Evolutionary conservation across 768 basidiomycete species (phyloP).

Genomic region (Fibroporia radiculosa): DNA sequence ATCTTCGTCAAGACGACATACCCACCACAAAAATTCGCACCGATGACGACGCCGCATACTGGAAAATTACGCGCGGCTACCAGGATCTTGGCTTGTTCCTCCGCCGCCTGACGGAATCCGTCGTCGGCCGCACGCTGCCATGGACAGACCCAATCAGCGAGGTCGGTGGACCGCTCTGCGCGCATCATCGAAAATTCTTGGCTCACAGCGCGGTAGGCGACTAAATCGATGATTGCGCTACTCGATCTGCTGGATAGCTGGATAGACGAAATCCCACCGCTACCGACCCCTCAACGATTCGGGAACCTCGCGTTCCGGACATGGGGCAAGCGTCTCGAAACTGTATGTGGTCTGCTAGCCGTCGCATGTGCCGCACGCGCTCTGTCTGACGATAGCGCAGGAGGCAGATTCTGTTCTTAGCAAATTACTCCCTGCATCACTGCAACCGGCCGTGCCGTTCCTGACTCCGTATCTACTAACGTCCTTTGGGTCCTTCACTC

Average conservation of each 20-base stretch:
- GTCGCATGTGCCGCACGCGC: neutral
- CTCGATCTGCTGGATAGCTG: conserved; percentile 62
- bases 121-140: conserved; percentile 57
- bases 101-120: conserved; percentile 66
- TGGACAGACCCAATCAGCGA: conserved; percentile 20
- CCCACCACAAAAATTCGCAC: conserved; percentile 55
- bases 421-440: conserved; percentile 39
- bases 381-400: conserved; percentile 26
- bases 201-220: conserved; percentile 30
- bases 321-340: conserved; percentile 74
- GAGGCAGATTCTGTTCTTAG: conserved; percentile 44
- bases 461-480: conserved; percentile 72
- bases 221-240: conserved; percentile 40
- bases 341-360: conserved; percentile 38
- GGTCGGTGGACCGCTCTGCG: conserved; percentile 13
- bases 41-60: conserved; percentile 67
- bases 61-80: conserved; percentile 68
- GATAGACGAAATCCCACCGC: conserved; percentile 78
- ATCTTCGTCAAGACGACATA: conserved; percentile 9
- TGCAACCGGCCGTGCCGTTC: conserved; percentile 43
- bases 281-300: conserved; percentile 71
- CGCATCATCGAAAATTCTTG: conserved; percentile 6
- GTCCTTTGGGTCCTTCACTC: conserved; percentile 83
- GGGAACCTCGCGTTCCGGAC: conserved; percentile 87
- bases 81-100: conserved; percentile 70